Conservation (phyloP, 1,284 basidiomycete genomes). For the Austropuccinia psidii region DNA sequence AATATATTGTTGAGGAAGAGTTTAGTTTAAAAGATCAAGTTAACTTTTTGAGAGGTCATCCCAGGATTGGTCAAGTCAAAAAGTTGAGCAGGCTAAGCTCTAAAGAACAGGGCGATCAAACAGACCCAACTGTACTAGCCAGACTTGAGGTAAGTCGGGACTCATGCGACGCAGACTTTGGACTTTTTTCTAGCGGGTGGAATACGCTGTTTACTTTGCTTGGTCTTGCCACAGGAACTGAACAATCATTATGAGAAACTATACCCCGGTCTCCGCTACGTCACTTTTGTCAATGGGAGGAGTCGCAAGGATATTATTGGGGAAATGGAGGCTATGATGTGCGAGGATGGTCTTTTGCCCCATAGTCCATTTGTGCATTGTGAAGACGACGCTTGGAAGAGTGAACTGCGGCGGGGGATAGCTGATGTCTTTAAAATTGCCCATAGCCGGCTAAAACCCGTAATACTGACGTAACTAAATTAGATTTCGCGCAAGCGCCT, state of each 20-base stretch:
- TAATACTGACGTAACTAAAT: too few relatives aligned
- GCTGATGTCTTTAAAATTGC: slow-evolving; percentile 25
- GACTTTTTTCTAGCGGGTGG: not conserved
- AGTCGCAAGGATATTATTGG: slow-evolving; percentile 62
- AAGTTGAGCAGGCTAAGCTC: slow-evolving; percentile 65
- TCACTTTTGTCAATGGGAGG: slow-evolving; percentile 84
- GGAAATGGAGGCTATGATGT: slow-evolving; percentile 60
- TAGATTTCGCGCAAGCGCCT: too few relatives aligned
- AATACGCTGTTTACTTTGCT: not conserved
- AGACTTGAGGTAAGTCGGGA: slow-evolving; percentile 40
- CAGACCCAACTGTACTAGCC: slow-evolving; percentile 41
- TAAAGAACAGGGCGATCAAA: slow-evolving; percentile 61
- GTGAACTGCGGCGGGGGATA: slow-evolving; percentile 10
- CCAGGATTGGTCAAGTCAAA: slow-evolving; percentile 70
- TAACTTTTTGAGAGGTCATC: slow-evolving; percentile 70
- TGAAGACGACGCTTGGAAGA: slow-evolving; percentile 4
- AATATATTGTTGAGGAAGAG: slow-evolving; percentile 51
- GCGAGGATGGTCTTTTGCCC: not conserved
- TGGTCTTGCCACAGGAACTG: slow-evolving; percentile 46
- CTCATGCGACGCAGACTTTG: not conserved
- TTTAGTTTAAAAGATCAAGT: slow-evolving; percentile 61
- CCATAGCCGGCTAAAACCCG: slow-evolving; percentile 2
- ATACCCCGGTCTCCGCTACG: slow-evolving; percentile 69
- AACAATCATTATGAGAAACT: slow-evolving; percentile 66
- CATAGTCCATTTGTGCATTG: not conserved